These are phyloP conservation scores for Aureobasidium namibiae DNA, from an alignment of 2,329 filamentous ascomycete genomes.

Conservation along the genomic window DNA sequence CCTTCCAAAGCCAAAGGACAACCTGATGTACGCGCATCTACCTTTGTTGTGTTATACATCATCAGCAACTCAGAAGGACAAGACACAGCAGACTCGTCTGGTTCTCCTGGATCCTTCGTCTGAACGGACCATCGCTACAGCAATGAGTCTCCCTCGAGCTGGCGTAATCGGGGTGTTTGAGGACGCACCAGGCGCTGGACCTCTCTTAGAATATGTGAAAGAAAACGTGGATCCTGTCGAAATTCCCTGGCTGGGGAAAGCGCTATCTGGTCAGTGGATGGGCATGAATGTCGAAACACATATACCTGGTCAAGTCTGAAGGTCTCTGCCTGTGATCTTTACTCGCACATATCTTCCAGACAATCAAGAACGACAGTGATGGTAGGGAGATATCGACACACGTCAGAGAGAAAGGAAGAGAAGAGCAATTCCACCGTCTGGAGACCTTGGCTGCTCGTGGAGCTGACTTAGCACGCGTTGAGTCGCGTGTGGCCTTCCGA, in stretches of 20 bases:
- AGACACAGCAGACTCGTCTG: slow-evolving; percentile 11
- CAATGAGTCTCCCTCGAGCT: slow-evolving; percentile 12
- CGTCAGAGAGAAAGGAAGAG: background rate
- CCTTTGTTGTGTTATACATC: slow-evolving; percentile 14
- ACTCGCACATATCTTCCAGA: background rate
- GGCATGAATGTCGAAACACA: background rate
- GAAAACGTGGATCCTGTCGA: slow-evolving; percentile 1
- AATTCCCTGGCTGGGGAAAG: slow-evolving; percentile 7
- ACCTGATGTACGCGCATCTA: slow-evolving; percentile 15
- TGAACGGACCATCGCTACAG: slow-evolving; percentile 11
- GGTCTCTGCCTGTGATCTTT: background rate
- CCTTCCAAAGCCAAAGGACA: slow-evolving; percentile 21
- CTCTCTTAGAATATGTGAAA: slow-evolving; percentile 13
- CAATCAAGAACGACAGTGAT: background rate
- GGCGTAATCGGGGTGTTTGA: slow-evolving; percentile 14
- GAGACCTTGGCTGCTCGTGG: background rate
- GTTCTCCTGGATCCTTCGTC: slow-evolving; percentile 10
- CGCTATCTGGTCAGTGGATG: slow-evolving; percentile 5
- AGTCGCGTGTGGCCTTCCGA: no score
- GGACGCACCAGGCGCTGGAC: background rate
- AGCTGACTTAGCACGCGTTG: background rate
- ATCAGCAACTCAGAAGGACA: background rate
- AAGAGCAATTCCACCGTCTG: background rate
- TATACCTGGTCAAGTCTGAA: background rate
- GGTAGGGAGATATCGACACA: background rate